Evolutionary conservation across 768 basidiomycete species (phyloP).

Genomic region (Tricholoma matsutake): DNA sequence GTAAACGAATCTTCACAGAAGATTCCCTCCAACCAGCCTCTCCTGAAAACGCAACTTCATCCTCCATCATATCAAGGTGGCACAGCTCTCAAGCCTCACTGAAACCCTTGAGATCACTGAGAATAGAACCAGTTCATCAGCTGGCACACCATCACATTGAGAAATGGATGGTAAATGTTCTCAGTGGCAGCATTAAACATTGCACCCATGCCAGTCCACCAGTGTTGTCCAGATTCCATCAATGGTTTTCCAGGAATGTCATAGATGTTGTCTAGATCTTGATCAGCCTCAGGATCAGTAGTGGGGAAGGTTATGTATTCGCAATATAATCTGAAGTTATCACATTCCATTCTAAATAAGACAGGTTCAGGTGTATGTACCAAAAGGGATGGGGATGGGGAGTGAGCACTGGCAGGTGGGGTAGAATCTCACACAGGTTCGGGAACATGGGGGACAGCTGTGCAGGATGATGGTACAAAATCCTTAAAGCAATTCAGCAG

Average conservation of each 20-base stretch:
- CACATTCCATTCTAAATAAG: constrained; percentile 13
- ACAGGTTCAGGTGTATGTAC: constrained; percentile 1
- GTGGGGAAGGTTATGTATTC: constrained; percentile 11
- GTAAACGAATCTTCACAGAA: constrained; percentile 1
- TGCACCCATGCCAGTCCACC: neutral
- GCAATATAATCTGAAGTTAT: constrained; percentile 20
- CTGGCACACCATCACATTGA: neutral
- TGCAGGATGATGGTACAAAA: constrained; percentile 1
- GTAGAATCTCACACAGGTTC: neutral
- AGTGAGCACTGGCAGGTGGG: neutral
- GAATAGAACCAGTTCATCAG: neutral
- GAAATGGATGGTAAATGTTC: neutral
- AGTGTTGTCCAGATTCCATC: neutral
- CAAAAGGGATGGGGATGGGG: constrained; percentile 1
- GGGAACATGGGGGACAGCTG: constrained; percentile 2
- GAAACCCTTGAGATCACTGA: neutral
- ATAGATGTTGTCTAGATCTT: constrained; percentile 14
- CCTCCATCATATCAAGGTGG: neutral
- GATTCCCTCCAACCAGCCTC: constrained; percentile 2
- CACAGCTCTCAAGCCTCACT: constrained; percentile 1
- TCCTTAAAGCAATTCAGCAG: neutral
- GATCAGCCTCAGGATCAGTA: constrained; percentile 14
- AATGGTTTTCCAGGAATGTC: constrained; percentile 3
- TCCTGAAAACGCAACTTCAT: neutral
- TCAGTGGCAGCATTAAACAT: neutral